Percentiles rank a stretch among this genome's conserved stretches.
These are phyloP conservation scores for Globisporangium middletonii DNA, from an alignment of 352 stramenopile genomes.

Conservation along the genomic window DNA sequence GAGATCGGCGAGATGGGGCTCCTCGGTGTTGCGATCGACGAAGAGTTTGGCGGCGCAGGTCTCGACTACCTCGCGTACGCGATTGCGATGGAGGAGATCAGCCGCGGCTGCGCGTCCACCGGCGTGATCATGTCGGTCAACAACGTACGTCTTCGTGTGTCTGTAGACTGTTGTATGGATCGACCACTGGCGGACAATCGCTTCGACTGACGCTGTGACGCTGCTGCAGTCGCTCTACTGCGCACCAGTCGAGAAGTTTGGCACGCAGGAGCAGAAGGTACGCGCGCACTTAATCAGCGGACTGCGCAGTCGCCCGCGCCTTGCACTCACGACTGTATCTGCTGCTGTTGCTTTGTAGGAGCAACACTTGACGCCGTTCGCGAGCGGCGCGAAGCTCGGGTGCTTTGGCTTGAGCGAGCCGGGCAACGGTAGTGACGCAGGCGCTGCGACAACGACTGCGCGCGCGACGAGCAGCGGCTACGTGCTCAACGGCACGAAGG, in stretches of 20 bases:
- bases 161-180: neutral
- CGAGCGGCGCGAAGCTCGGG: slow-evolving; percentile 87
- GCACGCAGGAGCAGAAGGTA: slow-evolving; percentile 87
- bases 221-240: slow-evolving; percentile 92
- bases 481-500: slow-evolving; percentile 96
- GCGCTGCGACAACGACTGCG: slow-evolving; percentile 92
- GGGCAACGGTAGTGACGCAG: slow-evolving; percentile 93
- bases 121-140: slow-evolving; percentile 97
- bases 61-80: slow-evolving; percentile 96
- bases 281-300: neutral
- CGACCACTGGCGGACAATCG: neutral
- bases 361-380: slow-evolving; percentile 86
- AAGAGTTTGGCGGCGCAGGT: slow-evolving; percentile 87
- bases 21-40: slow-evolving; percentile 92
- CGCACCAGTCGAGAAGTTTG: slow-evolving; percentile 93
- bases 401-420: slow-evolving; percentile 94
- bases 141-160: slow-evolving; percentile 37
- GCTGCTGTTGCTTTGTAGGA: slow-evolving; percentile 26
- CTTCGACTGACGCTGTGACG: neutral
- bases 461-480: slow-evolving; percentile 82
- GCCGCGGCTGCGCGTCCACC: slow-evolving; percentile 91
- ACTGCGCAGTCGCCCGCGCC: no score
- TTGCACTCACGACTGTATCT: neutral
- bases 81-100: slow-evolving; percentile 98
- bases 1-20: slow-evolving; percentile 92